Percentiles rank a stretch among this genome's conserved stretches.
These are phyloP conservation scores for Lepiota venenata DNA, from an alignment of 768 basidiomycete species.

Conservation along the genomic window DNA sequence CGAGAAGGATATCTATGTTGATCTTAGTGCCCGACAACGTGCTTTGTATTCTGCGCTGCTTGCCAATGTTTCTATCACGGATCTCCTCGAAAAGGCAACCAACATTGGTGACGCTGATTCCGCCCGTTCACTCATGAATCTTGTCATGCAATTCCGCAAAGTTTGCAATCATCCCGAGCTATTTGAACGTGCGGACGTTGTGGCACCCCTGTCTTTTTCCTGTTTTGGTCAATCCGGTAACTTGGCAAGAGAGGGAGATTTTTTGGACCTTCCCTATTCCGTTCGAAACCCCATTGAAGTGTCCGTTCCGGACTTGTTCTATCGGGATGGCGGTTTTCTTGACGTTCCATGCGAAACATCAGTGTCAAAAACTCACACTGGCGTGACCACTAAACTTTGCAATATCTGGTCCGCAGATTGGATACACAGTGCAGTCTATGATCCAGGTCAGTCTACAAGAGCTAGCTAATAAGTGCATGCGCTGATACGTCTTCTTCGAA, in stretches of 20 bases:
- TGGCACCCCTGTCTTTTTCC: constrained; percentile 89
- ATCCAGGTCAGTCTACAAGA: constrained; percentile 48
- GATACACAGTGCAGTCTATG: constrained; percentile 66
- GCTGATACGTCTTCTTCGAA: not conserved
- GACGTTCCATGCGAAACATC: constrained; percentile 59
- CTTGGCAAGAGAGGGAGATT: constrained; percentile 85
- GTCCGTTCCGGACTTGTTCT: constrained; percentile 69
- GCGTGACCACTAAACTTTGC: constrained; percentile 62
- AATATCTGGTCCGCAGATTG: constrained; percentile 91
- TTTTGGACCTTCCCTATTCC: constrained; percentile 79
- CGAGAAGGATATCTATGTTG: constrained; percentile 93
- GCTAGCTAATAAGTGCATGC: not conserved
- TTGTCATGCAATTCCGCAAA: constrained; percentile 99
- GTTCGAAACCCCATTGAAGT: constrained; percentile 85
- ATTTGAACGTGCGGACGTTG: constrained; percentile 95
- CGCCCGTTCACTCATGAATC: constrained; percentile 94
- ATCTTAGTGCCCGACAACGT: constrained; percentile 90
- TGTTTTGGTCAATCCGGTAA: constrained; percentile 78
- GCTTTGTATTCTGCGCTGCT: constrained; percentile 85
- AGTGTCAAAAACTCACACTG: constrained; percentile 43
- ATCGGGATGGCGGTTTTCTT: constrained; percentile 72
- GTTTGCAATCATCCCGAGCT: constrained; percentile 98
- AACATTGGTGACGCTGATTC: constrained; percentile 89
- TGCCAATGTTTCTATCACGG: constrained; percentile 91
- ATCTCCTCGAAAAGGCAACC: constrained; percentile 90